A percentile compares a stretch with the other conserved stretches of the same genome.
Evolutionary conservation across 306 rosid species (phyloP).

Genomic region (Casuarina cunninghamiana): DNA sequence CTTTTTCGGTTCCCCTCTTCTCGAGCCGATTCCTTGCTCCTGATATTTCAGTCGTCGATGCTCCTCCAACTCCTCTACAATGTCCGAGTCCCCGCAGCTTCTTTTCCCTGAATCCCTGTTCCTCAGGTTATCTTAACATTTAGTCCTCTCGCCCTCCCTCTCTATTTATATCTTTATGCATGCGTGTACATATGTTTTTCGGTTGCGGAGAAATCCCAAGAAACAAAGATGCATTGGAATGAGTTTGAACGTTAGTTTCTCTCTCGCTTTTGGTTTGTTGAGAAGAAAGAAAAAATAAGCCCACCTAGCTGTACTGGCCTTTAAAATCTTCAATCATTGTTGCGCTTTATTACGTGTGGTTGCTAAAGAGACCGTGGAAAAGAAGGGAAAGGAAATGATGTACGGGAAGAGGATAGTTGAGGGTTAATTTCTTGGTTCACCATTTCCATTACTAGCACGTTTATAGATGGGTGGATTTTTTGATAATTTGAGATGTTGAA

Average conservation of each 20-base stretch:
- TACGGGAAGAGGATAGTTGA: neutral
- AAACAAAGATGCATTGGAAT: neutral
- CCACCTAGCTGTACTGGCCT: neutral
- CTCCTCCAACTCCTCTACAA: constrained; percentile 29
- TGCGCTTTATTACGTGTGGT: neutral
- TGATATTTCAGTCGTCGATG: constrained; percentile 29
- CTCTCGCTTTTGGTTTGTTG: neutral
- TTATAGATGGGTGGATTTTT: neutral
- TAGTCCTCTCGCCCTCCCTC: neutral
- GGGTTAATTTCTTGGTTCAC: neutral
- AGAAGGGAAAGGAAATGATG: neutral
- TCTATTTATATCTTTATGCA: neutral
- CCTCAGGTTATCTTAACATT: constrained; percentile 38
- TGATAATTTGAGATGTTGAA: constrained; percentile 17
- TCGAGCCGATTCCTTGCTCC: constrained; percentile 42
- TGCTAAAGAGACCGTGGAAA: constrained; percentile 13
- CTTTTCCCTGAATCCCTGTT: constrained; percentile 19
- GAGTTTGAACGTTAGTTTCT: neutral
- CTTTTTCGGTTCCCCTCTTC: constrained; percentile 35
- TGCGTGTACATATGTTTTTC: neutral
- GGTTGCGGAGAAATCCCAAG: neutral
- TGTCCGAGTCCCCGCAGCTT: constrained; percentile 32
- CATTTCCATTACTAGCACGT: neutral
- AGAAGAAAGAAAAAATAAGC: neutral
- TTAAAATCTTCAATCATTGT: neutral